Evolutionary conservation across 1,284 basidiomycete species (phyloP).

Genomic region (Ganoderma sp.): DNA sequence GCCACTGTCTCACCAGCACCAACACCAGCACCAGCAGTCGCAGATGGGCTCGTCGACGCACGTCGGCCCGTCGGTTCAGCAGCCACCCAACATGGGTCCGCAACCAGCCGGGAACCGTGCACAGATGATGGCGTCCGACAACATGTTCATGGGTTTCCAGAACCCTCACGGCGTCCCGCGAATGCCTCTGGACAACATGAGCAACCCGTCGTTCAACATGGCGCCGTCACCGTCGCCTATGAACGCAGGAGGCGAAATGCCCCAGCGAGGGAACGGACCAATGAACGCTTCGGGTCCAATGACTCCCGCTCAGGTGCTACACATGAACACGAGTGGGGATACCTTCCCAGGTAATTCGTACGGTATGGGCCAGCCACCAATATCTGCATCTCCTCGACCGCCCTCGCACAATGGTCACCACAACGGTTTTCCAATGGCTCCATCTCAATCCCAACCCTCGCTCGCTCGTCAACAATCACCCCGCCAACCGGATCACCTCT

Average conservation of each 20-base stretch:
- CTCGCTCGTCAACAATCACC: slow-evolving; percentile 50
- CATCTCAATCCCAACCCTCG: slow-evolving; percentile 40
- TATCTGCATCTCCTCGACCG: slow-evolving; percentile 49
- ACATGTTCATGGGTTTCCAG: slow-evolving; percentile 52
- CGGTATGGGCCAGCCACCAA: slow-evolving; percentile 42
- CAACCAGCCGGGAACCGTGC: slow-evolving; percentile 18
- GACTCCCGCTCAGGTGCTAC: slow-evolving; percentile 65
- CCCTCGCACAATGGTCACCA: slow-evolving; percentile 50
- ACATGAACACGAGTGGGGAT: slow-evolving; percentile 50
- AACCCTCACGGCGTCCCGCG: slow-evolving; percentile 44
- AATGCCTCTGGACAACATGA: slow-evolving; percentile 44
- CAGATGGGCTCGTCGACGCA: slow-evolving; percentile 35
- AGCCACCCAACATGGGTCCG: slow-evolving; percentile 28
- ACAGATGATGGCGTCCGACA: slow-evolving; percentile 50
- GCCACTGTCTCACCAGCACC: slow-evolving; percentile 45
- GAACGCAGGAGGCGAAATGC: slow-evolving; percentile 49
- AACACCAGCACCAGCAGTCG: slow-evolving; percentile 37
- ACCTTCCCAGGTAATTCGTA: slow-evolving; percentile 42
- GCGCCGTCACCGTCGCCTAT: slow-evolving; percentile 51
- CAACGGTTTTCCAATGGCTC: slow-evolving; percentile 34
- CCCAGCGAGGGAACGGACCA: slow-evolving; percentile 36
- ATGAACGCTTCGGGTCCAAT: slow-evolving; percentile 46
- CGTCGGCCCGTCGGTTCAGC: slow-evolving; percentile 30
- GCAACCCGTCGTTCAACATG: slow-evolving; percentile 48
- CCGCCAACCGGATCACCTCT: slow-evolving; percentile 43